These are phyloP conservation scores for Emericellopsis atlantica DNA, from an alignment of 2,329 filamentous ascomycete genomes.

Conservation along the genomic window DNA sequence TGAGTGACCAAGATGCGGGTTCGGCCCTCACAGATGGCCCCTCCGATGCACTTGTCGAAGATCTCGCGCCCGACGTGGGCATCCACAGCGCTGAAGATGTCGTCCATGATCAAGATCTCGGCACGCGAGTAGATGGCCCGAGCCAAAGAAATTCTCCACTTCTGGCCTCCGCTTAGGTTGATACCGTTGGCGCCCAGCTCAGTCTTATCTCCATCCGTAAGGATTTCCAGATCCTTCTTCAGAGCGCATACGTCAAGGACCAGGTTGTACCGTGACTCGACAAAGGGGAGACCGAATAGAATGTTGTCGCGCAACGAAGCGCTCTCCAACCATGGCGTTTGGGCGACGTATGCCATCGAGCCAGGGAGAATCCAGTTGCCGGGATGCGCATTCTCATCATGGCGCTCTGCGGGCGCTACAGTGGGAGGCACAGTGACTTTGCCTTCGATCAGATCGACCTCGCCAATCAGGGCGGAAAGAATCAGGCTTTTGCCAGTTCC, in stretches of 20 bases:
- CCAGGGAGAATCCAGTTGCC: conserved; percentile 58
- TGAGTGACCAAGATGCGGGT: conserved; percentile 74
- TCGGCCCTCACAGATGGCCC: conserved; percentile 53
- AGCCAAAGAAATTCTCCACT: conserved; percentile 71
- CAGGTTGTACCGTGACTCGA: conserved; percentile 55
- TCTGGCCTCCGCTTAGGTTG: conserved; percentile 72
- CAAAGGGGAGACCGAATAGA: conserved; percentile 59
- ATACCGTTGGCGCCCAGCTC: conserved; percentile 79
- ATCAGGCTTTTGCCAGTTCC: conserved; percentile 69
- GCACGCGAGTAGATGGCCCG: conserved; percentile 70
- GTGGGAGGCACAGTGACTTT: conserved; percentile 41
- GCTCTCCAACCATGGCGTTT: conserved; percentile 80
- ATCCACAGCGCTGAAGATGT: conserved; percentile 75
- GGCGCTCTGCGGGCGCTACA: conserved; percentile 37
- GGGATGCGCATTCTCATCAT: conserved; percentile 48
- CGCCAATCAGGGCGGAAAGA: conserved; percentile 61
- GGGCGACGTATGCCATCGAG: conserved; percentile 62
- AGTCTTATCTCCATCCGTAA: conserved; percentile 65
- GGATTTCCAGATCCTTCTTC: conserved; percentile 62
- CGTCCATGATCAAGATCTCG: conserved; percentile 65
- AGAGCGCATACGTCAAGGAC: conserved; percentile 64
- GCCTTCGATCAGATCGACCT: conserved; percentile 57
- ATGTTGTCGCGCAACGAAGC: conserved; percentile 69
- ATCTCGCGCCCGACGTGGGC: conserved; percentile 70
- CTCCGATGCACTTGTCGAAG: conserved; percentile 63